These are phyloP conservation scores for Turritis glabra DNA, from an alignment of 345 rosid genomes.

Conservation along the genomic window DNA sequence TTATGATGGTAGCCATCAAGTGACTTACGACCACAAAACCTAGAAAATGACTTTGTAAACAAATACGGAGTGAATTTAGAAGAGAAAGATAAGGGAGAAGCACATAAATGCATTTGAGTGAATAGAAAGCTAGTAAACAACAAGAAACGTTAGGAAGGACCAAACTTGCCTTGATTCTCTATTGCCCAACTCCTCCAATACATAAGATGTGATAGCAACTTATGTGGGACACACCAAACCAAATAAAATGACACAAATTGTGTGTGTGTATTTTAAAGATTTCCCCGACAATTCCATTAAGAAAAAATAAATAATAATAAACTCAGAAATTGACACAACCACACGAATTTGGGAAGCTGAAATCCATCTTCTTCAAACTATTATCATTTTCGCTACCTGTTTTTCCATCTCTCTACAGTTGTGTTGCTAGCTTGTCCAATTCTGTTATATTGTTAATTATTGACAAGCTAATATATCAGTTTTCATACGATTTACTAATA, in stretches of 20 bases:
- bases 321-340: not conserved
- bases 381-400: not conserved
- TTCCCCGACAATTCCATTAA: not conserved
- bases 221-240: constrained; percentile 1
- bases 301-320: not conserved
- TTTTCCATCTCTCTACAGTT: not conserved
- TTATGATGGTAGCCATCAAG: not conserved
- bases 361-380: not conserved
- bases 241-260: constrained; percentile 1
- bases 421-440: not conserved
- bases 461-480: too few relatives aligned
- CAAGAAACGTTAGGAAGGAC: constrained; percentile 8
- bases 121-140: constrained; percentile 6
- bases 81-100: not conserved
- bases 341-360: not conserved
- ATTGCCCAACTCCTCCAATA: constrained; percentile 1
- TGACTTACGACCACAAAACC: constrained; percentile 8
- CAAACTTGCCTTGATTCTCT: constrained; percentile 15
- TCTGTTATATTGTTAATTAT: too few relatives aligned
- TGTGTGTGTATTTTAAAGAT: not conserved
- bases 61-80: not conserved
- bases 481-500: not conserved
- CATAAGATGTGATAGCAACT: constrained; percentile 7
- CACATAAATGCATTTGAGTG: constrained; percentile 11
- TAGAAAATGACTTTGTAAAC: not conserved